Percentiles rank a stretch among this genome's conserved stretches.
phyloP scores from a whole-genome alignment of 176 grass and related monocot species.

The Rhynchospora breviuscula region DNA sequence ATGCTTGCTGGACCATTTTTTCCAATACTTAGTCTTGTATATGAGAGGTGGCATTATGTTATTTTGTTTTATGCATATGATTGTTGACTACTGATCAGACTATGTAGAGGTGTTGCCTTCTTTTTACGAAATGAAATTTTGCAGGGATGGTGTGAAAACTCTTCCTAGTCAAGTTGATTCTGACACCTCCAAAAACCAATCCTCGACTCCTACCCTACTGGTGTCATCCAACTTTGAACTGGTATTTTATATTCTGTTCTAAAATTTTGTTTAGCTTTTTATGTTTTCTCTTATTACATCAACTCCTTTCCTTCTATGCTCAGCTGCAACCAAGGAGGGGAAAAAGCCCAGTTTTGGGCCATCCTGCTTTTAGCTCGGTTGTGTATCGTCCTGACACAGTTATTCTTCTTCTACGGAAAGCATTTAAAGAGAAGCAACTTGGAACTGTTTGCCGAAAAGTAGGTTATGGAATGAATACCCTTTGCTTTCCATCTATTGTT shows the following conservation, averaged over 20 bases:
- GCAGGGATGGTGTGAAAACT: constrained; percentile 58
- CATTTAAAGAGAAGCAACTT: constrained; percentile 66
- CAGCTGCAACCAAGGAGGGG: constrained; percentile 71
- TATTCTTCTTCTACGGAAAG: constrained; percentile 69
- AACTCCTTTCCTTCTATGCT: constrained; percentile 17
- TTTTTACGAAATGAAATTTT: constrained; percentile 39
- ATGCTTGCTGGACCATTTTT: constrained; percentile 93
- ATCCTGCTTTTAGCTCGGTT: constrained; percentile 49
- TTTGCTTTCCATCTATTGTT: constrained; percentile 22
- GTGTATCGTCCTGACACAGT: constrained; percentile 78
- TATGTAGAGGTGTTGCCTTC: neutral
- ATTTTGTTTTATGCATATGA: constrained; percentile 14
- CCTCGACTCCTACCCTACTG: constrained; percentile 46
- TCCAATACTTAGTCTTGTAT: constrained; percentile 75
- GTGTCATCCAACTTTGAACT: constrained; percentile 85
- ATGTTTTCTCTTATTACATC: constrained; percentile 14
- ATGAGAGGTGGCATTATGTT: constrained; percentile 55
- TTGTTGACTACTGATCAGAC: neutral
- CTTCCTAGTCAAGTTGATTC: constrained; percentile 43
- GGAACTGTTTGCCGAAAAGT: constrained; percentile 79
- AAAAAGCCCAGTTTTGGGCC: constrained; percentile 63
- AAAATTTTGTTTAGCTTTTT: constrained; percentile 2
- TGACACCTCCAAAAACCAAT: constrained; percentile 60
- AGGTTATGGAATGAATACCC: constrained; percentile 28
- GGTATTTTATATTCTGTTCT: constrained; percentile 34